Base-by-base conservation (phyloP, 331 rosid genomes). In the Malus hybrid region DNA sequence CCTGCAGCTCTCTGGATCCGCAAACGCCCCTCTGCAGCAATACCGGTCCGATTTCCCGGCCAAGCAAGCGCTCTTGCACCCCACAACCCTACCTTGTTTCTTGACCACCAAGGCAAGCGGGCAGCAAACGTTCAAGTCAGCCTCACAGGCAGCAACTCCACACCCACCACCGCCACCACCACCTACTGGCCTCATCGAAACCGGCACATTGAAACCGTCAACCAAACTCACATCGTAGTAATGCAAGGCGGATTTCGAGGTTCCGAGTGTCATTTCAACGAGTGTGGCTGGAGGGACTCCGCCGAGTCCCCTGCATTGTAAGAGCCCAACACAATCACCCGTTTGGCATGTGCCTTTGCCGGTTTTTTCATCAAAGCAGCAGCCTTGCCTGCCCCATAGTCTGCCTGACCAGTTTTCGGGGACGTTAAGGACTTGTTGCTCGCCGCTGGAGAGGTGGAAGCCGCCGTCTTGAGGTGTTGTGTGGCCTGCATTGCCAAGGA, bases 381-480 rank as follows among this genome's bases (percentile, higher is more conserved):
- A 91, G 11, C 93, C 97, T 77, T 87, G 88, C 78, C 97, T 83
- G 4, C 91, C 94, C 97, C 91, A 89, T 2, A 91, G 82, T 80
- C 94, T 85, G 6, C 91, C 93, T 3, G 95, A 86, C 94, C 91
- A 89, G 28, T 84, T 77, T 6, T 81, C 60, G 0, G 88, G 86
- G 54, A 91, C 81, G 48, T 84, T 84, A 1, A 89, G 36, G 7
- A 73, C 82, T 65, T n/a, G 69, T 31, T 91, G 82, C 52, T 87
- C 80, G 1, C 96, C 90, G 16, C 87, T 80, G 16, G 69, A 74
- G 31, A 86, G 97, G 52, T 76, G 88, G 62, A 91, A 89, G 20
- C 97, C 96, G 0, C 46, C 97, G 3, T 77, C 84, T 73, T 78
- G 79, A 0, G 91, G 94, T 4, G 87, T 77, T 6, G 74, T 79